Percentiles rank a stretch among this genome's conserved stretches.
Evolutionary conservation across 2,329 filamentous ascomycete species (phyloP).

Genomic region (Thyridium curvatum): DNA sequence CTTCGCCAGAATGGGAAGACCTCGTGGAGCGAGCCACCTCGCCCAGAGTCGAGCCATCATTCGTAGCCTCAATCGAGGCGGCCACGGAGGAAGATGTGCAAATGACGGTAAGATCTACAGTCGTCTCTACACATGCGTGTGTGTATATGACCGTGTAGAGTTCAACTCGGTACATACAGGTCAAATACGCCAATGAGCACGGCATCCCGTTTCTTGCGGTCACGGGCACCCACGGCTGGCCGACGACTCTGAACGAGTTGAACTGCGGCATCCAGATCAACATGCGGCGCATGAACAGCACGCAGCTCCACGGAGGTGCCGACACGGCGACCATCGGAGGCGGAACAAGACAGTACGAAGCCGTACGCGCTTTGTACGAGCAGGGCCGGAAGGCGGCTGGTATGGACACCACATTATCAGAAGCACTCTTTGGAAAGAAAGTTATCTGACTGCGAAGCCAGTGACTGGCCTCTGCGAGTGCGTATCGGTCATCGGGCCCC

Average conservation of each 20-base stretch:
- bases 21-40: too few relatives aligned
- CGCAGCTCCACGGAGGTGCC: neutral
- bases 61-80: too few relatives aligned
- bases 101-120: too few relatives aligned
- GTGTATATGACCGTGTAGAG: too few relatives aligned
- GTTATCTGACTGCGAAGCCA: too few relatives aligned
- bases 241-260: slow-evolving; percentile 1
- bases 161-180: too few relatives aligned
- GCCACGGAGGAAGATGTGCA: too few relatives aligned
- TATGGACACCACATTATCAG: neutral
- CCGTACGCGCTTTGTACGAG: slow-evolving; percentile 3
- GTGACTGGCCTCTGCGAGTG: neutral
- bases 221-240: slow-evolving; percentile 8
- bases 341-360: slow-evolving; percentile 6
- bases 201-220: slow-evolving; percentile 9
- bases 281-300: slow-evolving; percentile 7
- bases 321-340: slow-evolving; percentile 5
- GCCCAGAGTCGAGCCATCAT: too few relatives aligned
- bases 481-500: neutral
- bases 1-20: too few relatives aligned
- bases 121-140: too few relatives aligned
- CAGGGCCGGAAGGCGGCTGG: slow-evolving; percentile 4
- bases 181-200: neutral
- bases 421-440: too few relatives aligned
- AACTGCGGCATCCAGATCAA: slow-evolving; percentile 9